Conservation (phyloP, 768 basidiomycete species). For the Boletellus ananiceps region DNA sequence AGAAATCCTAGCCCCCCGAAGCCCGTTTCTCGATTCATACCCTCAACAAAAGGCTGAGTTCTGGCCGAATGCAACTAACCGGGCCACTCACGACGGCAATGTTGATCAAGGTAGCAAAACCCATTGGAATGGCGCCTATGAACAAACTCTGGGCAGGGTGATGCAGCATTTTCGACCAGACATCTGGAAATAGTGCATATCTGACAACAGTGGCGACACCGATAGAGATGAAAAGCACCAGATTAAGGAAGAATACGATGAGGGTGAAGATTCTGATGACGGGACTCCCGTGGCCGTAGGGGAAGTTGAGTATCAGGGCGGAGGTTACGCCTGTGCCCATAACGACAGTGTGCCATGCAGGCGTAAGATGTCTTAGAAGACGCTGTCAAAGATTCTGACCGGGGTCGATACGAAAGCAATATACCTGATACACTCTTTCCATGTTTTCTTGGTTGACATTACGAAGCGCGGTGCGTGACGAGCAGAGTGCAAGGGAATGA, state of each 20-base stretch:
- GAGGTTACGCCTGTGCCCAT: slow-evolving; percentile 46
- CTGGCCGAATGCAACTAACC: not conserved
- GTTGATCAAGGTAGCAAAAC: slow-evolving; percentile 41
- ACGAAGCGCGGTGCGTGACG: not conserved
- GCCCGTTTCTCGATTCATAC: slow-evolving; percentile 34
- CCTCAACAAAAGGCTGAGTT: slow-evolving; percentile 9
- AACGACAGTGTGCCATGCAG: slow-evolving; percentile 44
- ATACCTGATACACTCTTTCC: slow-evolving; percentile 36
- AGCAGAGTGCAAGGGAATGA: not conserved
- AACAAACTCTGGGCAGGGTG: slow-evolving; percentile 46
- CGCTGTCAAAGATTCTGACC: not conserved
- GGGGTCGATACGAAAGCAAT: not conserved
- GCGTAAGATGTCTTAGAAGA: slow-evolving; percentile 39
- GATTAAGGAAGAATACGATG: slow-evolving; percentile 38
- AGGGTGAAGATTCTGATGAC: slow-evolving; percentile 34
- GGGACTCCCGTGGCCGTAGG: slow-evolving; percentile 36
- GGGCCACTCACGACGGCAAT: slow-evolving; percentile 31
- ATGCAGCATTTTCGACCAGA: slow-evolving; percentile 43
- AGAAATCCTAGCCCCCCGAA: slow-evolving; percentile 36
- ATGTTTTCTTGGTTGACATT: slow-evolving; percentile 29
- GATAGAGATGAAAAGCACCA: slow-evolving; percentile 37
- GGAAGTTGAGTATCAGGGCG: slow-evolving; percentile 39
- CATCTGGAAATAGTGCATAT: slow-evolving; percentile 37
- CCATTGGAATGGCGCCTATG: slow-evolving; percentile 43
- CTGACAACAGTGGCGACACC: slow-evolving; percentile 34